Conservation (phyloP, 345 rosid species). For the Brassica rapa region DNA sequence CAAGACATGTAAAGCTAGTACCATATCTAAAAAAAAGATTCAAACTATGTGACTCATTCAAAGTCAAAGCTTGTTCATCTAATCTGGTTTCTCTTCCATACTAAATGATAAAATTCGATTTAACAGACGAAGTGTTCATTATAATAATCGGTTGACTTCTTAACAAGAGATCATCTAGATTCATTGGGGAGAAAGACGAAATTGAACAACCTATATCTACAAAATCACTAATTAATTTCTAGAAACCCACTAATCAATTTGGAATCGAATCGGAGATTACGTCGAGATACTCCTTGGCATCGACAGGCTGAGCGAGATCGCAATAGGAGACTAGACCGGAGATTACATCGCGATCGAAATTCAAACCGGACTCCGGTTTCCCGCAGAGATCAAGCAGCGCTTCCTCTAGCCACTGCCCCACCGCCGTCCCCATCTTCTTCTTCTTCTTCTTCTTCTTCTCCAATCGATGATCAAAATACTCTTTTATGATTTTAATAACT, state of each 20-base stretch:
- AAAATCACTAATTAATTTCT: background rate
- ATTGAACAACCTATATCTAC: background rate
- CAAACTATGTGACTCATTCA: background rate
- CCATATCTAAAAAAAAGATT: background rate
- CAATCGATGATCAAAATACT: background rate
- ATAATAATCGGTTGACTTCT: background rate
- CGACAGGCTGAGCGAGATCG: conserved; percentile 85
- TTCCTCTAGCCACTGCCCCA: conserved; percentile 81
- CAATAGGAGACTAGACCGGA: conserved; percentile 92
- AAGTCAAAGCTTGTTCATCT: conserved; percentile 9
- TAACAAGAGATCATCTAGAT: background rate
- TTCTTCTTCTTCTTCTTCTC: conserved; percentile 15
- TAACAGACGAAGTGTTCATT: background rate
- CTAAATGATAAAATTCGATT: background rate
- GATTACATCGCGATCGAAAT: conserved; percentile 75
- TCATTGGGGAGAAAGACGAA: background rate
- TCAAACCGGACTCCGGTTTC: conserved; percentile 62
- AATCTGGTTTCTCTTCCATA: background rate
- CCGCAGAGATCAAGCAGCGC: conserved; percentile 71
- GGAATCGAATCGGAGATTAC: conserved; percentile 44
- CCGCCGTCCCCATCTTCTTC: conserved; percentile 57
- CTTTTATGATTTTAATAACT: background rate
- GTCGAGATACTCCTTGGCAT: conserved; percentile 93
- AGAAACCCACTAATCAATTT: background rate
- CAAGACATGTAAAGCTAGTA: conserved; percentile 25